Evolutionary conservation across 148 eudicot species (phyloP), one percentile per base, ranked within the genome.

Genomic region (Drosera capensis): DNA sequence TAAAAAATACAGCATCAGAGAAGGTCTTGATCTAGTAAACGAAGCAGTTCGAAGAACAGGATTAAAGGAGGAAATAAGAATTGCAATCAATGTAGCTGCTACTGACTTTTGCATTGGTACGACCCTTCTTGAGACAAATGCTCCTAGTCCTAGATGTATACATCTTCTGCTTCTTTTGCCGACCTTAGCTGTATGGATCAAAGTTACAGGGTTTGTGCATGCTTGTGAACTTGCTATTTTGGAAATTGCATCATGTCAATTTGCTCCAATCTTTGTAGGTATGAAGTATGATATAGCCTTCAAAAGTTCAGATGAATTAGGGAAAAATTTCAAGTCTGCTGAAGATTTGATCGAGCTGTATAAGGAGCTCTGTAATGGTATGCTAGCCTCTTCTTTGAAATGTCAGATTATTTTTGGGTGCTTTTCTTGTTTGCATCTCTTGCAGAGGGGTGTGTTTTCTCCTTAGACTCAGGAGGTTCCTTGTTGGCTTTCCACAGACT

Each of bases 61-160:
- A 30, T 75, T 78, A 59, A 78, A 46, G 43, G 94, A 80, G 35
- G 84, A 69, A 55, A 71, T 90, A 58, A 90, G 84, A 74, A 90
- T 90, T 55, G 84, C 87, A 20, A 60, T 90, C 46, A 77, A 77
- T 64, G 84, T 75, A 21, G 85, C 93, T 45, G 97, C 97, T 41
- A 78, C 95, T 63, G 87, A 84, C 29, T 90, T 90, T 63, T 90
- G 97, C 71, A 78, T 84, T 57, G 97, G 97, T 90, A n/a, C n/a
- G n/a, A n/a, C n/a, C n/a, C n/a, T n/a, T n/a, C n/a, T n/a, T n/a
- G n/a, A n/a, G n/a, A n/a, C n/a, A n/a, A n/a, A n/a, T n/a, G n/a
- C n/a, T n/a, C n/a, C n/a, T n/a, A n/a, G n/a, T n/a, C n/a, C n/a
- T n/a, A n/a, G n/a, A n/a, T n/a, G n/a, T n/a, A n/a, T n/a, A n/a